phyloP scores from a whole-genome alignment of 164 flowering plant genomes.

The Dillenia turbinata region DNA sequence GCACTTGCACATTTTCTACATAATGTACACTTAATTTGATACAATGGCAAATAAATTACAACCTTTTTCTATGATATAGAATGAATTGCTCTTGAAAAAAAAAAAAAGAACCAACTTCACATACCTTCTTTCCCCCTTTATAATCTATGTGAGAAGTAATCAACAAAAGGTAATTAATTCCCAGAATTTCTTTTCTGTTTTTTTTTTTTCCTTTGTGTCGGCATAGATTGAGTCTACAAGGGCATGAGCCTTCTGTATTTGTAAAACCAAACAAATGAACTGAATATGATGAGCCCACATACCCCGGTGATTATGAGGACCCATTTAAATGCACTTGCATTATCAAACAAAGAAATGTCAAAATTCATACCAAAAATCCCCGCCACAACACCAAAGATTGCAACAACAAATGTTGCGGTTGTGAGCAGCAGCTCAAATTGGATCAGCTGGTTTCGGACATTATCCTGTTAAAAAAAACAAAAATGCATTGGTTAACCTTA shows the following conservation, averaged over 20 bases:
- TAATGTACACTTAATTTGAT: too few species aligned
- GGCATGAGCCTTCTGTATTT: slow-evolving; percentile 65
- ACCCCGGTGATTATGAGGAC: slow-evolving; percentile 57
- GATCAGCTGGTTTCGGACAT: slow-evolving; percentile 69
- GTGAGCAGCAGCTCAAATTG: slow-evolving; percentile 70
- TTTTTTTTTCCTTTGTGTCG: too few species aligned
- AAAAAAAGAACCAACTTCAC: too few species aligned
- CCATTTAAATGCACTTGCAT: slow-evolving; percentile 57
- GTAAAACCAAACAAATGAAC: slow-evolving; percentile 58
- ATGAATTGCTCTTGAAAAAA: too few species aligned
- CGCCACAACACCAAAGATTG: slow-evolving; percentile 75
- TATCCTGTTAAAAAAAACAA: slow-evolving; percentile 39
- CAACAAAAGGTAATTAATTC: too few species aligned
- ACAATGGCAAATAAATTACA: too few species aligned
- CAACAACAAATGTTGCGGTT: slow-evolving; percentile 71
- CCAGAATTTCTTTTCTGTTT: too few species aligned
- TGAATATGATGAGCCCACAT: slow-evolving; percentile 40
- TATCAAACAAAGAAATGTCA: slow-evolving; percentile 38
- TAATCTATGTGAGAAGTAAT: too few species aligned
- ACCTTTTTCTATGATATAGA: too few species aligned
- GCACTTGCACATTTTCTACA: too few species aligned
- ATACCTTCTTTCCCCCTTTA: too few species aligned
- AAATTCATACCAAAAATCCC: slow-evolving; percentile 81
- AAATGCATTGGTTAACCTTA: too few species aligned
- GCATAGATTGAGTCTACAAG: slow-evolving; percentile 20